Evolutionary conservation across 208 protist species (phyloP), one percentile per base, ranked within the genome.

Genomic region (Blechomonas ayalai): DNA sequence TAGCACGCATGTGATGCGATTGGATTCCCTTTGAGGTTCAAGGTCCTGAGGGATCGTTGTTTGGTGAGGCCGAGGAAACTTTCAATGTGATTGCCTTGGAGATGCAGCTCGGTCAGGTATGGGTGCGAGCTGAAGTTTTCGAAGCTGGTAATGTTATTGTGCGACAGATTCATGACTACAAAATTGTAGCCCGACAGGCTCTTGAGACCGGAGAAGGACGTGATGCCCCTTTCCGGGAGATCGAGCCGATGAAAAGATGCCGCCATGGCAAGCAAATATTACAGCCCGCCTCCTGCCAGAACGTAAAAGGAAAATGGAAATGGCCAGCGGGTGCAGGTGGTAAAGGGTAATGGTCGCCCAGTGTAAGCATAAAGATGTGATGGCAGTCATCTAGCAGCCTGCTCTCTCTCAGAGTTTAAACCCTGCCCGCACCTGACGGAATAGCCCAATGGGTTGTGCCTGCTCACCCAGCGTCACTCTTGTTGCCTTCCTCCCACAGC

Each of bases 81-180:
- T 3, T 56, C 43, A 4, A 93, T 73, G 2, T 25, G 27, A 32
- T 90, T 93, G 36, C 67, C 52, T 37, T 73, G 50, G 26, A 90
- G 41, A 19, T 77, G 39, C 9, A 86, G 37, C 45, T 79, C 64
- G 35, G 62, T 47, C 2, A 93, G 50, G 41, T 70, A 75, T 13
- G 74, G 64, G 51, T 90, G 84, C 15, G 77, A 88, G 19, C 80
- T 77, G 38, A 93, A 88, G 49, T 70, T 39, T 16, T 84, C 67
- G 50, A 90, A 87, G 16, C 38, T 66, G 1, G 19, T 15, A 2
- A 93, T 36, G 6, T 35, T 20, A 50, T 93, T 93, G 33, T 63
- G 48, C 29, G 56, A 40, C 26, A 93, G 16, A 28, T 90, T 68
- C 22, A 92, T 75, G 3, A 55, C 19, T 13, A 89, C 52, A 52